phyloP scores from a whole-genome alignment of 169 alveolate species.

The Eimeria maxima region DNA sequence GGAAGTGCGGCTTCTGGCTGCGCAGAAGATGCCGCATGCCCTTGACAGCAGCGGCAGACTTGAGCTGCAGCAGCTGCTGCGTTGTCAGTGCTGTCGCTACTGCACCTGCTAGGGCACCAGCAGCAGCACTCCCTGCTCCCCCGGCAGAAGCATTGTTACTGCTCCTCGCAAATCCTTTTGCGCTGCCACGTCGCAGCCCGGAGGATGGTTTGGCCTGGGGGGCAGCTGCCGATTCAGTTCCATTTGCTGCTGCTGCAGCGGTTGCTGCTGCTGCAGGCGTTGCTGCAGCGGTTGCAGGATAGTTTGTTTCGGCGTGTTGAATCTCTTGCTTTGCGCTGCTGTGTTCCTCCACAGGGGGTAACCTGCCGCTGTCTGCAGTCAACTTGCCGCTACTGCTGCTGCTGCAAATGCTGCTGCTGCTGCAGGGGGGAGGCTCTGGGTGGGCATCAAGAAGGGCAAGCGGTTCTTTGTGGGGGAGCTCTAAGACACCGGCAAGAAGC shows the following conservation, averaged over 20 bases:
- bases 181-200: constrained; percentile 55
- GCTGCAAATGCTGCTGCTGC: constrained; percentile 35
- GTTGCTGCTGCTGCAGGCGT: constrained; percentile 52
- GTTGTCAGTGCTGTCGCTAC: constrained; percentile 18
- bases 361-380: too few species aligned
- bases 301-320: neutral
- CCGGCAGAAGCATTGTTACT: neutral
- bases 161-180: constrained; percentile 3
- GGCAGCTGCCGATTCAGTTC: neutral
- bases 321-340: neutral
- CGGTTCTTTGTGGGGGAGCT: constrained; percentile 58
- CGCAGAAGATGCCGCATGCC: constrained; percentile 35
- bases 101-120: constrained; percentile 1
- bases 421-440: neutral
- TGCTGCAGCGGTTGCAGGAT: neutral
- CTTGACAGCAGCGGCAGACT: constrained; percentile 15
- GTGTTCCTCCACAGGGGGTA: neutral
- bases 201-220: neutral
- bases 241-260: neutral
- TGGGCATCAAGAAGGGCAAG: neutral
- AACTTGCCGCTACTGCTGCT: neutral
- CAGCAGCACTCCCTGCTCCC: neutral
- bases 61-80: constrained; percentile 58
- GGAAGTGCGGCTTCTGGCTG: constrained; percentile 43
- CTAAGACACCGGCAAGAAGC: constrained; percentile 45